phyloP scores from a whole-genome alignment of 352 stramenopile genomes.

The Globisporangium cystogenes region DNA sequence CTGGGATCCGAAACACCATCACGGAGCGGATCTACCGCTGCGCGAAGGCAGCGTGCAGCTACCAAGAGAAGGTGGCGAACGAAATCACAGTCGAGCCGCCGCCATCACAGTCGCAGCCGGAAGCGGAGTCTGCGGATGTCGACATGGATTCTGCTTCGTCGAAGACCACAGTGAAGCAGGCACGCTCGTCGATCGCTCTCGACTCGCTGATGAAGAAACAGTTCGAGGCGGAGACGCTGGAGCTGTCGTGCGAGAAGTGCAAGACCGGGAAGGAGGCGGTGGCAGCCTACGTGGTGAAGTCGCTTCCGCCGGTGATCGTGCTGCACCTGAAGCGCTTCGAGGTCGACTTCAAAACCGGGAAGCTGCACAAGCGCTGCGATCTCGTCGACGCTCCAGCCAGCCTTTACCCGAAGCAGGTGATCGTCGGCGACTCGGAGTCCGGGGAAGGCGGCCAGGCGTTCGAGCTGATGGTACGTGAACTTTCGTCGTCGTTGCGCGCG shows the following conservation, averaged over 20 bases:
- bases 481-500: not conserved
- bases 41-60: conserved; percentile 57
- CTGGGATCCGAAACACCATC: conserved; percentile 24
- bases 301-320: conserved; percentile 62
- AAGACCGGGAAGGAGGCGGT: conserved; percentile 56
- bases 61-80: conserved; percentile 34
- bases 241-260: conserved; percentile 85
- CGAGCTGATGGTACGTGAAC: conserved; percentile 38
- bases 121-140: not conserved
- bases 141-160: not conserved
- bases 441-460: conserved; percentile 27
- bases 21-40: conserved; percentile 45
- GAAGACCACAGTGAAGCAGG: not conserved
- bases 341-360: conserved; percentile 54
- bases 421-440: conserved; percentile 23
- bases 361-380: conserved; percentile 80
- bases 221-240: conserved; percentile 70
- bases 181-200: conserved; percentile 32
- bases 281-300: conserved; percentile 56
- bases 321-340: conserved; percentile 87
- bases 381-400: conserved; percentile 50
- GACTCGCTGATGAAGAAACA: conserved; percentile 66
- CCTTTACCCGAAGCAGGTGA: conserved; percentile 32
- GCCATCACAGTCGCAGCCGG: not conserved
- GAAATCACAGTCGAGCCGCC: conserved; percentile 4